Evolutionary conservation across 768 basidiomycete genomes (phyloP).

Genomic region (Xerocomellus intermedius): DNA sequence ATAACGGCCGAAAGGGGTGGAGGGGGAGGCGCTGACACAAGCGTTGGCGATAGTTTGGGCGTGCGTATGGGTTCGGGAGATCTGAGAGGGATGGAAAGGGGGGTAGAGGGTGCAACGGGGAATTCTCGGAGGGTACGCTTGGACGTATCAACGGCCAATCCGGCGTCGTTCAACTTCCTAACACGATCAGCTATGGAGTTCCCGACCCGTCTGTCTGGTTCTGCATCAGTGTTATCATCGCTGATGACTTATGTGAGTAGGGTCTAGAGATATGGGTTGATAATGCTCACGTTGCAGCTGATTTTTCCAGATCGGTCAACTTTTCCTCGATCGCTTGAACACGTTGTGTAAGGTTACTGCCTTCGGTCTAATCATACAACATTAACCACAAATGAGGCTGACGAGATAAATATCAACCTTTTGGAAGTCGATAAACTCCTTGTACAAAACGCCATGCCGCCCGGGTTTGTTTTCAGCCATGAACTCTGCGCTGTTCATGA

Average conservation of each 20-base stretch:
- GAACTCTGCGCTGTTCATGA: conserved; percentile 62
- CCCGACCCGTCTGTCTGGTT: conserved; percentile 46
- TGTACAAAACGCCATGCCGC: conserved; percentile 54
- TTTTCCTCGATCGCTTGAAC: conserved; percentile 46
- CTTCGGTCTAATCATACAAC: conserved; percentile 35
- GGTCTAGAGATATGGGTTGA: conserved; percentile 4
- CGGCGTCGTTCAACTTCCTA: conserved; percentile 69
- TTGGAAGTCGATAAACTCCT: conserved; percentile 64
- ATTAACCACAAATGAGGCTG: conserved; percentile 11
- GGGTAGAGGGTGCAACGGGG: conserved; percentile 36
- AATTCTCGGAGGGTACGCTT: conserved; percentile 61
- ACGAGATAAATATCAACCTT: conserved; percentile 45
- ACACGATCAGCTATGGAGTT: conserved; percentile 81
- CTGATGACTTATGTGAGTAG: conserved; percentile 16
- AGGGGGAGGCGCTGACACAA: conserved; percentile 31
- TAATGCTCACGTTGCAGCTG: conserved; percentile 29
- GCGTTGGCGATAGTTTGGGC: conserved; percentile 41
- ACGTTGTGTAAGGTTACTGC: conserved; percentile 37
- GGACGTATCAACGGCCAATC: conserved; percentile 55
- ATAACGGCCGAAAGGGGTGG: conserved; percentile 13
- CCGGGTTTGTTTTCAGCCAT: conserved; percentile 45
- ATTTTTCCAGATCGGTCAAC: conserved; percentile 46
- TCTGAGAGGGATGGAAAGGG: conserved; percentile 22
- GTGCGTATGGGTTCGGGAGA: conserved; percentile 33
- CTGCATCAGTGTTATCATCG: conserved; percentile 23